Evolutionary conservation across 2,329 filamentous ascomycete genomes (phyloP), one percentile per base, ranked within the genome.

Genomic region (Paraphaeosphaeria minitans): DNA sequence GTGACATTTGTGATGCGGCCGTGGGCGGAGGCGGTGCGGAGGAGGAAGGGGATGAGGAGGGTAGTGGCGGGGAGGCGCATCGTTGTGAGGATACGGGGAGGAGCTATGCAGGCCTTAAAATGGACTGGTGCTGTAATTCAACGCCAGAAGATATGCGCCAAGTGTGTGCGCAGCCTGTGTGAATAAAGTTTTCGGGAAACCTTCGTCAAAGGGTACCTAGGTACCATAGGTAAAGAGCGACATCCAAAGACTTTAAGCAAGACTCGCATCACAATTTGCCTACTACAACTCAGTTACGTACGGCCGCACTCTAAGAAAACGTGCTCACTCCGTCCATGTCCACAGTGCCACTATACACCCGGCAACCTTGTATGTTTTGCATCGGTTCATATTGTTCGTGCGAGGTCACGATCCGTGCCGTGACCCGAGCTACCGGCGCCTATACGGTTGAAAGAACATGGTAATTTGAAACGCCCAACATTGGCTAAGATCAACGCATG

Each of bases 1-100:
- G 63, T 70, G 13, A 70, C 59, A 45, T 66, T 64, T 16, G 63
- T 63, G 31, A 73, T 61, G 27, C 69, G 67, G 45, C 64, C 69
- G 47, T 73, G 70, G n/a, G 68, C 64, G 35, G 60, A 56, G 10
- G 60, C 53, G 14, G 53, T 43, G 7, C 53, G 42, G 19, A 65
- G 42, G 46, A 53, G 50, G 47, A 49, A 13, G 19, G 16, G 4
- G 3, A 10, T 9, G 16, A n/a, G 37, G 16, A 39, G 16, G 19
- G 19, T 22, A 7, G 10, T 12, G 19, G 41, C 3, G 7, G 19
- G 13, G 19, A 12, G 41, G 8, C 41, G 41, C 41, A 43, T 43
- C 10, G 8, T 43, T 22, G 19, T 9, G 9, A 22, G 8, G 41
- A 5, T 8, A 31, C 3, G 5, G 16, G n/a, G 37, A 8, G 37